Evolutionary conservation across 2,329 filamentous ascomycete species (phyloP).

Genomic region (Ophiostoma piceae): DNA sequence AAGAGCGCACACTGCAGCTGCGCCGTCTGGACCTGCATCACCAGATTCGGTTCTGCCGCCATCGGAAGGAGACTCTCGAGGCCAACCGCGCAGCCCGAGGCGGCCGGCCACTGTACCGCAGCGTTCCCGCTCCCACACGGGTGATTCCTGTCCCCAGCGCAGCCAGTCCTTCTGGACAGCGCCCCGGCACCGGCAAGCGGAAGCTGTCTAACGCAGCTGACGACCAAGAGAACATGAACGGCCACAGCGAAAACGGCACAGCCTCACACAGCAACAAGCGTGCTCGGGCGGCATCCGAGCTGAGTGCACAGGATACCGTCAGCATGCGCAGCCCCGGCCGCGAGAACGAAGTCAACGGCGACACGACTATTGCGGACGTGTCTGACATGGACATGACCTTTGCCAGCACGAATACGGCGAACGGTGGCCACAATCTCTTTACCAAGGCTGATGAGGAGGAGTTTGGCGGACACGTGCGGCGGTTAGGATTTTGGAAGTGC

Average conservation of each 20-base stretch:
- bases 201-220: background rate
- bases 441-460: slow-evolving; percentile 25
- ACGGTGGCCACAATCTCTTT: slow-evolving; percentile 22
- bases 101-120: slow-evolving; percentile 20
- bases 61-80: slow-evolving; percentile 38
- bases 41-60: slow-evolving; percentile 40
- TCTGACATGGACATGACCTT: slow-evolving; percentile 20
- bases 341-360: background rate
- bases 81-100: slow-evolving; percentile 22
- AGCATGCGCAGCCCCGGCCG: slow-evolving; percentile 20
- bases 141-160: background rate
- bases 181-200: slow-evolving; percentile 2
- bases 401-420: background rate
- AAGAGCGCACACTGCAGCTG: slow-evolving; percentile 40
- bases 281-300: slow-evolving; percentile 19
- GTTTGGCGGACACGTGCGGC: slow-evolving; percentile 33
- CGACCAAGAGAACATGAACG: background rate
- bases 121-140: background rate
- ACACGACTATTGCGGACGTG: background rate
- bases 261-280: slow-evolving; percentile 14
- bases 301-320: slow-evolving; percentile 24
- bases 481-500: slow-evolving; percentile 45
- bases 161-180: background rate
- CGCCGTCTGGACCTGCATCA: slow-evolving; percentile 42
- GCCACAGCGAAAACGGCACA: background rate